These are phyloP conservation scores for Jasminum sambac DNA, from an alignment of 257 asterid genomes.

Conservation along the genomic window DNA sequence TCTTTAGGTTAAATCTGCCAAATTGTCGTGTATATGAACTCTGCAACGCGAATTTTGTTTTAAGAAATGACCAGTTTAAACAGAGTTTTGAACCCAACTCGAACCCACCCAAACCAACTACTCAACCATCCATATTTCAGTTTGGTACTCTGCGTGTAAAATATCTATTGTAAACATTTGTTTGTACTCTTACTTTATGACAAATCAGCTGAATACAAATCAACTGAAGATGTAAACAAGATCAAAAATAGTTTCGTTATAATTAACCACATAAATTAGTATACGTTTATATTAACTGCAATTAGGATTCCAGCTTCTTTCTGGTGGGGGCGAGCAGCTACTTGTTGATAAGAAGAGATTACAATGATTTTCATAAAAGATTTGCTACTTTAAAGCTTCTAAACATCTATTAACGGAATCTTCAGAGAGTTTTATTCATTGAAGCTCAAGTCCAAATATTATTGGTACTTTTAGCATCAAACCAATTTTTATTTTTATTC, in stretches of 20 bases:
- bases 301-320: background rate
- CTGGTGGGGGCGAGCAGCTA: background rate
- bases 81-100: background rate
- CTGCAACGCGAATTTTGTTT: background rate
- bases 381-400: slow-evolving; percentile 3
- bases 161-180: background rate
- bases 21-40: background rate
- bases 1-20: background rate
- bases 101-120: too few species aligned
- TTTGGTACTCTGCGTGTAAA: background rate
- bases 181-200: background rate
- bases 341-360: background rate
- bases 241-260: background rate
- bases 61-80: background rate
- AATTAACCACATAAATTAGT: too few species aligned
- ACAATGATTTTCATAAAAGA: background rate
- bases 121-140: background rate
- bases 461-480: too few species aligned
- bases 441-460: background rate
- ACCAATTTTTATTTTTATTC: background rate
- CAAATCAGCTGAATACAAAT: background rate
- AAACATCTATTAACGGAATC: background rate
- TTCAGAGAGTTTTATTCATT: background rate
- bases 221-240: background rate
- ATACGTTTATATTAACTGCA: background rate